These are phyloP conservation scores for Quercus alba DNA, from an alignment of 306 rosid genomes.

Conservation along the genomic window DNA sequence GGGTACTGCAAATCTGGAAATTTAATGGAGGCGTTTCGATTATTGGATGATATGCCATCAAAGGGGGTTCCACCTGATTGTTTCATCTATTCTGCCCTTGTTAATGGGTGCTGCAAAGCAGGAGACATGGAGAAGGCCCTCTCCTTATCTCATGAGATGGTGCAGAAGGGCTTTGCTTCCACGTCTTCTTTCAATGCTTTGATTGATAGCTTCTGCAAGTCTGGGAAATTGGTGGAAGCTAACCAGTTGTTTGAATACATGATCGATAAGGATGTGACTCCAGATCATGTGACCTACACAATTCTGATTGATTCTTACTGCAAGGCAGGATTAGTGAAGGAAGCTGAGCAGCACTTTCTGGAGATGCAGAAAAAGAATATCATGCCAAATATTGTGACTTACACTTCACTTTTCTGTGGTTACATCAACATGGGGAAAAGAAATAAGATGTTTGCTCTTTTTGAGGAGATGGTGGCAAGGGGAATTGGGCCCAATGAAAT, in stretches of 20 bases:
- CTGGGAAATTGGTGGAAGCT: constrained; percentile 35
- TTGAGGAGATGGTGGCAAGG: constrained; percentile 34
- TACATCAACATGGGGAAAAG: constrained; percentile 29
- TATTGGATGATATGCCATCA: constrained; percentile 37
- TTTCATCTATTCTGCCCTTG: constrained; percentile 33
- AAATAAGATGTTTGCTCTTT: constrained; percentile 29
- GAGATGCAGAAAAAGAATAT: constrained; percentile 35
- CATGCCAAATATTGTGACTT: constrained; percentile 23
- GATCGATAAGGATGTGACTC: constrained; percentile 26
- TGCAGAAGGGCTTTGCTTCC: constrained; percentile 31
- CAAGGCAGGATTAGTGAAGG: constrained; percentile 28
- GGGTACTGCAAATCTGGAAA: constrained; percentile 43
- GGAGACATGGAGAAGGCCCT: constrained; percentile 34
- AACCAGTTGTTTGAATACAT: constrained; percentile 27
- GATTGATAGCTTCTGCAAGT: constrained; percentile 40
- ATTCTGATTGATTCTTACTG: constrained; percentile 33
- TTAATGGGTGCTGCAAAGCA: constrained; percentile 42
- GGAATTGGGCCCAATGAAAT: constrained; percentile 33
- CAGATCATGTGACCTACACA: constrained; percentile 33
- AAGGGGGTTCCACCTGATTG: constrained; percentile 31
- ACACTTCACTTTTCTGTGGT: constrained; percentile 33
- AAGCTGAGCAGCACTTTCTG: constrained; percentile 37
- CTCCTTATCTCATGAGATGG: constrained; percentile 29
- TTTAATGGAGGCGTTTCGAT: constrained; percentile 31
- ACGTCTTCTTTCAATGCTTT: constrained; percentile 34